Percentiles rank a stretch among this genome's conserved stretches.
Conservation (phyloP, 768 basidiomycete species). For the Asterophora lycoperdoides region DNA sequence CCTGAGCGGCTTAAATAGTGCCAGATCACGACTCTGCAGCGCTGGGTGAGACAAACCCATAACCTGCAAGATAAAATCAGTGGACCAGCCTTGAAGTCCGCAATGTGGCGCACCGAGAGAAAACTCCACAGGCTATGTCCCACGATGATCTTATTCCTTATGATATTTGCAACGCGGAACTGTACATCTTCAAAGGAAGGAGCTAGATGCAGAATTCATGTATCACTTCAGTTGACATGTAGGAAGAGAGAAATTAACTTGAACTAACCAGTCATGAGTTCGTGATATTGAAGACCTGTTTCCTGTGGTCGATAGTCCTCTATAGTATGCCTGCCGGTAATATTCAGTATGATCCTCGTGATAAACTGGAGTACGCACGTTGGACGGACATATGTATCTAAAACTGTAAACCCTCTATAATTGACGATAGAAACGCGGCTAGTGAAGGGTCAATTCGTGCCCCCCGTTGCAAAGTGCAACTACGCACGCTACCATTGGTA, state of each 20-base stretch:
- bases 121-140: constrained; percentile 54
- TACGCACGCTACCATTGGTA: constrained; percentile 55
- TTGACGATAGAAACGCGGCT: constrained; percentile 52
- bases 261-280: constrained; percentile 37
- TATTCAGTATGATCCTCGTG: neutral
- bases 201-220: constrained; percentile 27
- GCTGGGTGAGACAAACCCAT: constrained; percentile 49
- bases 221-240: neutral
- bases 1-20: constrained; percentile 47
- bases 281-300: constrained; percentile 40
- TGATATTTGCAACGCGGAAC: constrained; percentile 35
- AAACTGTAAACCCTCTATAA: constrained; percentile 39
- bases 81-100: neutral
- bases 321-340: constrained; percentile 36
- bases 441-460: constrained; percentile 3
- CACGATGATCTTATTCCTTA: constrained; percentile 47
- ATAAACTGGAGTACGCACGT: constrained; percentile 36
- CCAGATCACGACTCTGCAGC: constrained; percentile 50
- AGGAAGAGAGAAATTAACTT: neutral
- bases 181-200: constrained; percentile 47
- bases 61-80: constrained; percentile 30
- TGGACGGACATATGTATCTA: constrained; percentile 51
- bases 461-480: neutral
- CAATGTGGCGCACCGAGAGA: constrained; percentile 40
- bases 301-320: constrained; percentile 42